Evolutionary conservation across 108 stramenopile genomes (phyloP).

Genomic region (Nitzschia inconspicua): DNA sequence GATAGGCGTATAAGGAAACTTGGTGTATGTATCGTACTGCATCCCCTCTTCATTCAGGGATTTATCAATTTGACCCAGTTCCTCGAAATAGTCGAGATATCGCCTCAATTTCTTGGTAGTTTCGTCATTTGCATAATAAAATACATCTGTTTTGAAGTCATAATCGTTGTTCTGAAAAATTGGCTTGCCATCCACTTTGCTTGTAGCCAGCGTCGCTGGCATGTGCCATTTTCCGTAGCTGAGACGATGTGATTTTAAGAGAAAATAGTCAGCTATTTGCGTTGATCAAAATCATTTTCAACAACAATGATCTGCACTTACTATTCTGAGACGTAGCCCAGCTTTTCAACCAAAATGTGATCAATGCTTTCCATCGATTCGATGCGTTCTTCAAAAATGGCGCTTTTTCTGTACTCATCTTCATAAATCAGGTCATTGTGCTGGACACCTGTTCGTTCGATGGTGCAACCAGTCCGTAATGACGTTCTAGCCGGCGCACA

Average conservation of each 20-base stretch:
- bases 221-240: constrained; percentile 33
- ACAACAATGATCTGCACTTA: constrained; percentile 12
- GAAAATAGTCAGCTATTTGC: no score
- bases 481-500: constrained; percentile 11
- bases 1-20: constrained; percentile 4
- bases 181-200: no score
- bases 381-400: neutral
- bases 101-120: neutral
- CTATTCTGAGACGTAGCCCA: constrained; percentile 11
- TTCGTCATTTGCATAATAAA: neutral
- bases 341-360: constrained; percentile 8
- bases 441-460: constrained; percentile 19
- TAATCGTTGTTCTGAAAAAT: neutral
- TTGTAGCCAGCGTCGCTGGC: neutral
- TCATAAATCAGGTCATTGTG: constrained; percentile 1
- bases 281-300: neutral
- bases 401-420: neutral
- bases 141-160: neutral
- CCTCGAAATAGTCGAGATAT: constrained; percentile 1
- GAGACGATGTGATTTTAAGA: neutral
- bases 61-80: neutral
- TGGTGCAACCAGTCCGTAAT: constrained; percentile 16
- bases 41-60: neutral
- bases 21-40: constrained; percentile 1
- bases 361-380: neutral